A percentile compares a stretch with the other conserved stretches of the same genome.
Conservation (phyloP, 768 basidiomycete genomes). For the Pleurotus cornucopiae region DNA sequence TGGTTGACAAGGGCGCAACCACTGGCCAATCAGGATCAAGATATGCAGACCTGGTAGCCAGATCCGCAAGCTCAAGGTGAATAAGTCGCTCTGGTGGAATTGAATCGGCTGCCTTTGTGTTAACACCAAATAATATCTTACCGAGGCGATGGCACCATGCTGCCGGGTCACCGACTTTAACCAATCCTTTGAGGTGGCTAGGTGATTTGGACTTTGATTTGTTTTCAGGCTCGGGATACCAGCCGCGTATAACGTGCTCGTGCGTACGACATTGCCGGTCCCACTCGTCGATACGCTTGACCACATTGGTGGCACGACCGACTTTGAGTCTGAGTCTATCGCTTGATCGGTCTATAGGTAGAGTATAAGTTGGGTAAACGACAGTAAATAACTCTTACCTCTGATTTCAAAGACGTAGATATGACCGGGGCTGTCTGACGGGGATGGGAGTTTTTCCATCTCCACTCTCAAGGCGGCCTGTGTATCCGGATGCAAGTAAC, state of each 20-base stretch:
- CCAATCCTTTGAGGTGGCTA: slow-evolving; percentile 41
- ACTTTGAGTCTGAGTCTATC: slow-evolving; percentile 67
- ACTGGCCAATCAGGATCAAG: slow-evolving; percentile 46
- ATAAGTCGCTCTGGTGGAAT: slow-evolving; percentile 58
- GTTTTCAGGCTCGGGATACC: slow-evolving; percentile 54
- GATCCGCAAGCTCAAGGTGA: slow-evolving; percentile 75
- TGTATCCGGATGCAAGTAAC: slow-evolving; percentile 58
- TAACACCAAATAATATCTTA: neutral
- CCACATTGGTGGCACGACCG: slow-evolving; percentile 71
- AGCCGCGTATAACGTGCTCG: slow-evolving; percentile 68
- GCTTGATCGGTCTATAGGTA: slow-evolving; percentile 19
- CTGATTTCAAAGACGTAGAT: slow-evolving; percentile 82
- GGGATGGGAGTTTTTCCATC: slow-evolving; percentile 39
- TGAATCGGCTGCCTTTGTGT: neutral
- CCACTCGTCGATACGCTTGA: slow-evolving; percentile 76
- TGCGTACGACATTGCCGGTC: slow-evolving; percentile 77
- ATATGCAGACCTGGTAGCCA: slow-evolving; percentile 55
- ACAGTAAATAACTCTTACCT: slow-evolving; percentile 34
- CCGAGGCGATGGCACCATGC: slow-evolving; percentile 64
- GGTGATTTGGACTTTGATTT: neutral
- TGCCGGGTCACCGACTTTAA: slow-evolving; percentile 57
- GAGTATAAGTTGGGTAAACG: neutral
- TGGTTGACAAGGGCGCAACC: neutral
- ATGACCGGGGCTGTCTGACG: slow-evolving; percentile 55
- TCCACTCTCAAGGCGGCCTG: slow-evolving; percentile 49